Evolutionary conservation across 2,329 filamentous ascomycete species (phyloP), one percentile per base, ranked within the genome.

Genomic region (Daldinia eschscholtzii): DNA sequence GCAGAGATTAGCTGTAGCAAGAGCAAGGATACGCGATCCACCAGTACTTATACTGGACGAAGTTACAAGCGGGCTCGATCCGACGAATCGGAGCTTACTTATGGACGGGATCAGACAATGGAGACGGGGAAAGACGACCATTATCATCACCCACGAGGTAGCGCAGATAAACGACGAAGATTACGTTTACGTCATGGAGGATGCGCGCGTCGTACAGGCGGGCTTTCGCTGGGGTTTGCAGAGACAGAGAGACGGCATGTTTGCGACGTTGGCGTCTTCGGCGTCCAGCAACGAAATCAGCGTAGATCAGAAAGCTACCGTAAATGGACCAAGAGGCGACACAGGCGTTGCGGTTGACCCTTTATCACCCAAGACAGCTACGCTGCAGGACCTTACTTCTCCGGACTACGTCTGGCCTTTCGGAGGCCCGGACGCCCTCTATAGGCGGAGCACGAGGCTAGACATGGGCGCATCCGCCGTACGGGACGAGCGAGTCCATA

Each of bases 111-210:
- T 98, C 59, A 86, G 93, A 6, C 76, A 86, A 20, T 98, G 94
- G 95, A 86, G 96, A 23, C 83, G 81, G 39, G 91, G 87, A 0
- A 96, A 93, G 77, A 98, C 94, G 0, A 98, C 95, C 0, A 92
- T 98, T 58, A 89, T 98, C 72, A 95, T 98, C 74, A 98, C 96
- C 0, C 95, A 98, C 75, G 93, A 98, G 71, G 87, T 96, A 35
- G 86, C 88, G 0, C 92, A 95, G 72, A 95, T 98, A 9, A 78
- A 81, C 4, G 81, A 88, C 0, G 79, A 89, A 0, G 94, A 98
- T 70, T 94, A 91, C 69, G 86, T 97, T 0, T 97, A 94, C 72
- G 86, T 97, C 10, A 82, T 98, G 77, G 91, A 95, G 35, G 81
- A 89, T 10, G 91, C 92, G 0, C 77, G 77, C 0, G 82, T 97